Base-by-base conservation (phyloP, 2,329 filamentous ascomycete genomes). In the Aureobasidium melanogenum region DNA sequence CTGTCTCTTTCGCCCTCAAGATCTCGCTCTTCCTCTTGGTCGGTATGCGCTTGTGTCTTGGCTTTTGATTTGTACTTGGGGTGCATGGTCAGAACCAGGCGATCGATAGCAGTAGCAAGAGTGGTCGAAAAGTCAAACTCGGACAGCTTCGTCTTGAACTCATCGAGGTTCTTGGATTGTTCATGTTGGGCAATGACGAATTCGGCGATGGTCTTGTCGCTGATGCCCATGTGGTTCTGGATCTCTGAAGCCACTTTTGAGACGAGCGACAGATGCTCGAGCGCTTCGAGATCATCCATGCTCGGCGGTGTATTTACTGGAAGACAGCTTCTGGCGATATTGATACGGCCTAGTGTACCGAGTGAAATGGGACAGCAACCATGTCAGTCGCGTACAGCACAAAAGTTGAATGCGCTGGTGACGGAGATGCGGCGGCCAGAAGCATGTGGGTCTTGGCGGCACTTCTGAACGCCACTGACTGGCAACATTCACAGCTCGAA, bases 241-340 rank as follows among this genome's bases (percentile, higher is more conserved):
- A 99, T 82, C 75, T 99, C 94, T 19, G 89, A 93, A 15, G 91
- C 91, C 68, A 99, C 91, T 74, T 93, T 96, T 55, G 91, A 94
- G 61, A 97, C 91, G 70, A 99, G 86, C 69, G 92, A 96, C 59
- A 99, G 83, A 64, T 95, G 82, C 81, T 99, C 94, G 72, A 99
- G 86, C 68, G 90, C 89, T 74, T 89, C 84, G 67, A 99, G 83
- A 71, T 97, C 93, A 72, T 96, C 91, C 91, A 97, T 96, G 26
- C 9, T 51, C 22, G 6, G 32, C 12, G 22, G 15, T 5, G 5
- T 6, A n/a, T 34, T 34, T n/a, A 34, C 24, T 50, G n/a, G 2
- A 9, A 22, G 28, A 9, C 30, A 12, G 6, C 46, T 46, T 3
- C 12, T 17, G 24, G 15, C 9, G 6, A n/a, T 32, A 1, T 30